Evolutionary conservation across 2,329 filamentous ascomycete genomes (phyloP), one percentile per base, ranked within the genome.

Genomic region (Cadophora sp.): DNA sequence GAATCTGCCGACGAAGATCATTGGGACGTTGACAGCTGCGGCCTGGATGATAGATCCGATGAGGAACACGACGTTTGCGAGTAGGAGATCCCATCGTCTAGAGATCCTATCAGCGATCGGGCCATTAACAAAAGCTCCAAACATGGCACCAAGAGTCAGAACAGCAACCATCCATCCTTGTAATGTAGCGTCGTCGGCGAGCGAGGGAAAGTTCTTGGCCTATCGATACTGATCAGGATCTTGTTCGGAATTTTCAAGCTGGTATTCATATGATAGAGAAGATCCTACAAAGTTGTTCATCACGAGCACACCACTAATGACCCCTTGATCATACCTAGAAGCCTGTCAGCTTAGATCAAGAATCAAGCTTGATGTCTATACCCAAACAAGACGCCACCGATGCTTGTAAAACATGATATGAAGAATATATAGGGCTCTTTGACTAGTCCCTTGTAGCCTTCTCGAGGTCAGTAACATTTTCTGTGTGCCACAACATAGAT

Each of bases 81-180:
- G 83, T 16, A 93, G 79, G 63, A 92, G 87, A 19, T 86, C 85
- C 71, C 89, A 89, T 77, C 92, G 92, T 51, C 91, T 84, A 3
- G 88, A 91, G 66, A 91, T 78, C 4, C 84, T 82, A 74, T 93
- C 91, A 24, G 90, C 91, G 9, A 93, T 77, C 73, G 90, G 89
- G 1, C 90, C 89, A 1, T 87, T 91, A 59, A 90, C 82, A 3
- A 94, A 78, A 0, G 89, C 87, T 46, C 91, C 91, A n/a, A 92
- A 77, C 91, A 91, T 93, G 31, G 31, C 31, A 34, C 31, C 31
- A 34, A 34, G 31, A 22, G 62, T 64, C 24, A 71, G 60, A n/a
- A 66, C 64, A 27, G 6, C 24, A 19, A 24, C 37, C 37, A 43
- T 43, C 37, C 14, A 43, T 43, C 37, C 37, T 43, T 43, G 37